Conservation (phyloP, 2,329 filamentous ascomycete species). For the Exophiala phaeomuriformis region DNA sequence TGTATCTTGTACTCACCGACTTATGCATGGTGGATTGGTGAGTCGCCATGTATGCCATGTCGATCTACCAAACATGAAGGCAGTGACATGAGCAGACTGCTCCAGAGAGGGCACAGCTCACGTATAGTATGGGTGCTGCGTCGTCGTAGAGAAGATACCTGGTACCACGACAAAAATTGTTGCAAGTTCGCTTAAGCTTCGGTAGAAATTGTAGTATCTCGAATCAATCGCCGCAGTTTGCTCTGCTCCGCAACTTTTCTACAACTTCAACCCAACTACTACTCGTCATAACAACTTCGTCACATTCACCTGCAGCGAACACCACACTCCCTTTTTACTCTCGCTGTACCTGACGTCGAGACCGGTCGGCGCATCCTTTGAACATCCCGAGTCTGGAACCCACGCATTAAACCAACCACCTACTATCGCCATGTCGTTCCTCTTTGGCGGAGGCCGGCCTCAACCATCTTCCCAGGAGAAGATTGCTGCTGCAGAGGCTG, state of each 20-base stretch:
- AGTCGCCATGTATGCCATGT: constrained; percentile 33
- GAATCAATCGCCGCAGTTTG: too few relatives aligned
- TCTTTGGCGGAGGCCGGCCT: constrained; percentile 61
- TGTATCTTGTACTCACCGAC: constrained; percentile 31
- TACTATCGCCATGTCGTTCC: constrained; percentile 58
- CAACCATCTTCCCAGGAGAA: constrained; percentile 95
- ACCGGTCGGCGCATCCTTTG: neutral
- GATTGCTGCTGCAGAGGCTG: constrained; percentile 90
- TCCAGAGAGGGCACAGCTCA: neutral
- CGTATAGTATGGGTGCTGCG: neutral
- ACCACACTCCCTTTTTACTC: neutral
- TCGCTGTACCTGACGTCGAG: too few relatives aligned
- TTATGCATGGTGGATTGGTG: constrained; percentile 8
- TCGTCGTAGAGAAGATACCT: neutral
- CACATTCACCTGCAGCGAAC: neutral
- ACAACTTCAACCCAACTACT: neutral
- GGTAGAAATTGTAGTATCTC: constrained; percentile 2
- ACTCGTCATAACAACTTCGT: neutral
- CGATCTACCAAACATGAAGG: constrained; percentile 36
- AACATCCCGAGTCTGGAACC: neutral
- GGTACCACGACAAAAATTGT: neutral
- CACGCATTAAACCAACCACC: neutral
- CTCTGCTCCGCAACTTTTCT: constrained; percentile 1
- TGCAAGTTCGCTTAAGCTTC: constrained; percentile 29
- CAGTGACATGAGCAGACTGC: constrained; percentile 23